Percentiles rank a stretch among this genome's conserved stretches.
Evolutionary conservation across 306 rosid genomes (phyloP).

Genomic region (Vigna hirtella): DNA sequence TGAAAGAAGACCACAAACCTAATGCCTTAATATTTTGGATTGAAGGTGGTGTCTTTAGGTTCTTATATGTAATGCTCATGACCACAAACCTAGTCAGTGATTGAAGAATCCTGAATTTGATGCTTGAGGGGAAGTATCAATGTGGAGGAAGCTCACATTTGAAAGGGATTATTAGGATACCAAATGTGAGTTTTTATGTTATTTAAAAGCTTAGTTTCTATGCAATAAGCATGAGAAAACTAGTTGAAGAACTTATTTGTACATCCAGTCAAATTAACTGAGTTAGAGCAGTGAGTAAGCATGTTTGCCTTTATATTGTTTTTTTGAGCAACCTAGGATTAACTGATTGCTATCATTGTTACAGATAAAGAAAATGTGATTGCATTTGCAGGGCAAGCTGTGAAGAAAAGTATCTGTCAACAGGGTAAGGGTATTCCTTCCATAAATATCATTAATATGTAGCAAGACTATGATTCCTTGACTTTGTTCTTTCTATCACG

Average conservation of each 20-base stretch:
- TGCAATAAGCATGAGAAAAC: neutral
- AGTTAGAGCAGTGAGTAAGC: neutral
- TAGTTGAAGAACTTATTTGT: constrained; percentile 5
- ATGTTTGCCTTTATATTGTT: constrained; percentile 3
- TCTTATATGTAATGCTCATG: too few relatives aligned
- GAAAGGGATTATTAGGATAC: too few relatives aligned
- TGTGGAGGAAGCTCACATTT: too few relatives aligned
- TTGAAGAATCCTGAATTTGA: too few relatives aligned
- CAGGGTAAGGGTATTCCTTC: constrained; percentile 16
- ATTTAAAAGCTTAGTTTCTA: constrained; percentile 14
- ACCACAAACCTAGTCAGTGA: too few relatives aligned
- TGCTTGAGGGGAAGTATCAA: too few relatives aligned
- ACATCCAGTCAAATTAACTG: constrained; percentile 4
- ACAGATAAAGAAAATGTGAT: constrained; percentile 10
- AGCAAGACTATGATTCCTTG: neutral
- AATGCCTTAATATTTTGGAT: too few relatives aligned
- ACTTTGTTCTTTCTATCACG: neutral
- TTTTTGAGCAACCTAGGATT: neutral
- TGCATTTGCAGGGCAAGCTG: constrained; percentile 5
- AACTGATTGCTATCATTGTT: neutral
- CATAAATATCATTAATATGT: neutral
- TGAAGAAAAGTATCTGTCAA: constrained; percentile 1
- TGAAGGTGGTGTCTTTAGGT: too few relatives aligned
- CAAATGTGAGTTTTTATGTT: neutral
- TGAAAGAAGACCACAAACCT: too few relatives aligned